Evolutionary conservation across 345 rosid species (phyloP).

Genomic region (Psidium guajava): DNA sequence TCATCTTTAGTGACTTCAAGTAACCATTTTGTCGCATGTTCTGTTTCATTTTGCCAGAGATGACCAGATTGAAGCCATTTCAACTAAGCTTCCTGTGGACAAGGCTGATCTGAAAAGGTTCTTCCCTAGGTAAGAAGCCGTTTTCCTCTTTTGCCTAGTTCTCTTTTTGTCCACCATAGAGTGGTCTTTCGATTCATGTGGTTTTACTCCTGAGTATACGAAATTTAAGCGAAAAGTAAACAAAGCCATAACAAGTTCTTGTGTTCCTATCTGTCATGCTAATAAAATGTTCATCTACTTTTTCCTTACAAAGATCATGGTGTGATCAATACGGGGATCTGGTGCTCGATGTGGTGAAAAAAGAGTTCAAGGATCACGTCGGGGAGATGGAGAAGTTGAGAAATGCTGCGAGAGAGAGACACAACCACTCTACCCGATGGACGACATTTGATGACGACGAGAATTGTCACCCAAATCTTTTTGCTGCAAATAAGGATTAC

Average conservation of each 20-base stretch:
- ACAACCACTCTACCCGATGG: constrained; percentile 39
- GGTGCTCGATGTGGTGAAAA: constrained; percentile 60
- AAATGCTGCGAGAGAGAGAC: constrained; percentile 32
- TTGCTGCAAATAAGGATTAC: constrained; percentile 17
- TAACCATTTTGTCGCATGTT: background rate
- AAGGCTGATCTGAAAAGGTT: constrained; percentile 53
- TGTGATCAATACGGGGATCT: constrained; percentile 58
- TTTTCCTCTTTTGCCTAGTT: background rate
- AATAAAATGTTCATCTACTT: background rate
- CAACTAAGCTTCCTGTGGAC: constrained; percentile 70
- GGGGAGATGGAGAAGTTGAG: constrained; percentile 54
- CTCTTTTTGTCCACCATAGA: no score
- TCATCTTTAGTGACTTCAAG: background rate
- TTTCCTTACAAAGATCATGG: constrained; percentile 40
- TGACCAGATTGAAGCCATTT: constrained; percentile 71
- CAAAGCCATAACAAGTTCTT: background rate
- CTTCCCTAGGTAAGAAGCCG: constrained; percentile 50
- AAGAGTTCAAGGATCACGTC: constrained; percentile 65
- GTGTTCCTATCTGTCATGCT: background rate
- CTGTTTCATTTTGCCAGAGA: constrained; percentile 17
- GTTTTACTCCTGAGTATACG: background rate
- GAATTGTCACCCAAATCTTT: constrained; percentile 50
- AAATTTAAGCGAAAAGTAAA: background rate
- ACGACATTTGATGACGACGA: constrained; percentile 45
- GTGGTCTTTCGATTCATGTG: background rate